Percentiles rank a stretch among this genome's conserved stretches.
phyloP scores from a whole-genome alignment of 2,329 filamentous ascomycete species.

The Cytospora schulzeri region DNA sequence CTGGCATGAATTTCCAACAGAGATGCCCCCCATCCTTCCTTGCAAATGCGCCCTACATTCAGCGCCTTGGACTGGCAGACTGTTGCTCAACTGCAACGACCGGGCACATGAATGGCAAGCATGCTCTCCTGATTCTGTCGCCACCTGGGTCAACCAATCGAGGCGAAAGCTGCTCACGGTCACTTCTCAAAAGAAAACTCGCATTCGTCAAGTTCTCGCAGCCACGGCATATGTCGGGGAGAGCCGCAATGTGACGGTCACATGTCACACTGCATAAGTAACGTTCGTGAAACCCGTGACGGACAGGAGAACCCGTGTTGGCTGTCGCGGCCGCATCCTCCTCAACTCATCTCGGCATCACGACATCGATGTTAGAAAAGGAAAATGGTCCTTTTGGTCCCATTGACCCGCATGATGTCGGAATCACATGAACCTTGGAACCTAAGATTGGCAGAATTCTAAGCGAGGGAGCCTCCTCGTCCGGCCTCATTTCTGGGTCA shows the following conservation, averaged over 20 bases:
- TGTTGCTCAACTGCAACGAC: no score
- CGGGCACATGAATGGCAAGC: no score
- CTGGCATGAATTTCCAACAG: not conserved
- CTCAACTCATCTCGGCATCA: not conserved
- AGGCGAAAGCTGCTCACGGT: no score
- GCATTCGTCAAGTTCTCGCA: no score
- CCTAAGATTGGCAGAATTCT: not conserved
- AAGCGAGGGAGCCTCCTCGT: not conserved
- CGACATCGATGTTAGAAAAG: not conserved
- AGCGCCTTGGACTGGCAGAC: no score
- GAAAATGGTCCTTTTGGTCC: not conserved
- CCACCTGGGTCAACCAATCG: no score
- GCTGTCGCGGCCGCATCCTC: not conserved
- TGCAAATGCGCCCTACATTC: no score
- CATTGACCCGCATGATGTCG: not conserved
- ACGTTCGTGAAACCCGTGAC: not conserved
- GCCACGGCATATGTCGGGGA: not conserved
- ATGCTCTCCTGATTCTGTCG: no score
- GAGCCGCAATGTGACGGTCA: slow-evolving; percentile 10
- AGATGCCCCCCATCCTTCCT: no score
- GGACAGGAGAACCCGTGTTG: not conserved
- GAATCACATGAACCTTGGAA: slow-evolving; percentile 8
- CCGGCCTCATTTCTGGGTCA: not conserved
- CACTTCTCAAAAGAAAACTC: no score
- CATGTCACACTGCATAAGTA: slow-evolving; percentile 11